phyloP scores from a whole-genome alignment of 2,329 filamentous ascomycete genomes.

The Aureobasidium lini region DNA sequence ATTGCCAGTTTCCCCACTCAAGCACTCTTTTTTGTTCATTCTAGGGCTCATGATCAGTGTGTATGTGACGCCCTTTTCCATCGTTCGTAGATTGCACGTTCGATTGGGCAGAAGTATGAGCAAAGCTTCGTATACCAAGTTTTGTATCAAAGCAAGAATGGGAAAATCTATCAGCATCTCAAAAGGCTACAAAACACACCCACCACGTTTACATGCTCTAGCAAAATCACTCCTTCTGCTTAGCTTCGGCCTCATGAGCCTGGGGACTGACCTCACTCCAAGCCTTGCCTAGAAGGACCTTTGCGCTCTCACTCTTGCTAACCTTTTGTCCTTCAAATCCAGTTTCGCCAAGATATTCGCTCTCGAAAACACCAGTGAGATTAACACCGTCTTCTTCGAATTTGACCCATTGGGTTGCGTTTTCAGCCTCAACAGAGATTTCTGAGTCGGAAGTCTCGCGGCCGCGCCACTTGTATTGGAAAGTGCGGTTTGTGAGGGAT shows the following conservation, averaged over 20 bases:
- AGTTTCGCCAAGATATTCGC: constrained; percentile 3
- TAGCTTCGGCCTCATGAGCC: neutral
- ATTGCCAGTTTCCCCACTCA: neutral
- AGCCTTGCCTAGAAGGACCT: neutral
- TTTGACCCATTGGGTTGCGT: neutral
- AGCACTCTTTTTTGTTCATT: neutral
- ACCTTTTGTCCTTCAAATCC: neutral
- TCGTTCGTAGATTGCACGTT: neutral
- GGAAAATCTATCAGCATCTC: no score
- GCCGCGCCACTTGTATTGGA: constrained; percentile 10
- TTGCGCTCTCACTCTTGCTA: neutral
- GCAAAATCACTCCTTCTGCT: neutral
- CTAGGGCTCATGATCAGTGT: no score
- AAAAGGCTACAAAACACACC: no score
- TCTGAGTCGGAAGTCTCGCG: neutral
- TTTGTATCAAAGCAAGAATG: no score
- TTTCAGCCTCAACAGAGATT: neutral
- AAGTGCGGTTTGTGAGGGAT: neutral
- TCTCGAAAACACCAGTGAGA: constrained; percentile 2
- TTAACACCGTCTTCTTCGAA: neutral
- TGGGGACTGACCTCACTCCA: constrained; percentile 1
- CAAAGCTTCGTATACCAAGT: neutral
- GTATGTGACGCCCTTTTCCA: neutral
- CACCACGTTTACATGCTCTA: neutral
- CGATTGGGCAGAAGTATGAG: neutral